These are phyloP conservation scores for Mollisiaceae sp. DNA, from an alignment of 2,329 filamentous ascomycete species.

Conservation along the genomic window DNA sequence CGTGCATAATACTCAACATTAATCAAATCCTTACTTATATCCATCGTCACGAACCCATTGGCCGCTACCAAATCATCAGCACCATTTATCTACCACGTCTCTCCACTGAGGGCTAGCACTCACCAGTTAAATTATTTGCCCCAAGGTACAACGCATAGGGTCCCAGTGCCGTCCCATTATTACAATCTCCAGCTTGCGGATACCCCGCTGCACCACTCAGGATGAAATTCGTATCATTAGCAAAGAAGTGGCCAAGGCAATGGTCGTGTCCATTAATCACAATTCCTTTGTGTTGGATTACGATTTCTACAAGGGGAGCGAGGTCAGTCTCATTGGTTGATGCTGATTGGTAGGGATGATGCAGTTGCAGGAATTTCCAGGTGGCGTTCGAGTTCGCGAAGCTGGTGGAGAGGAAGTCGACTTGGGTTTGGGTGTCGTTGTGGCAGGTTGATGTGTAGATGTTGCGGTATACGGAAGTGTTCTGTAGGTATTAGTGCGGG, in stretches of 20 bases:
- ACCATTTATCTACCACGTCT: background rate
- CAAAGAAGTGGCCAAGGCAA: conserved; percentile 37
- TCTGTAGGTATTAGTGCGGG: background rate
- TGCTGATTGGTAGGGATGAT: conserved; percentile 35
- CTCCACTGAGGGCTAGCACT: background rate
- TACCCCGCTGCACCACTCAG: conserved; percentile 28
- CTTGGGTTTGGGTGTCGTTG: conserved; percentile 32
- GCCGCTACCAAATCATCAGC: conserved; percentile 25
- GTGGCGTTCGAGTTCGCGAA: conserved; percentile 35
- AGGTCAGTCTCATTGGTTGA: conserved; percentile 35
- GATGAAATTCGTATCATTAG: conserved; percentile 36
- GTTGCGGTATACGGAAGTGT: conserved; percentile 35
- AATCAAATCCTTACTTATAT: conserved; percentile 31
- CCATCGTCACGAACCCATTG: conserved; percentile 40
- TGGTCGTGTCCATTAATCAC: conserved; percentile 40
- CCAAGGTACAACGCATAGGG: conserved; percentile 36
- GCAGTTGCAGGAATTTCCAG: conserved; percentile 39
- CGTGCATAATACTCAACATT: conserved; percentile 32
- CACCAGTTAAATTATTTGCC: conserved; percentile 27
- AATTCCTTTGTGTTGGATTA: conserved; percentile 26
- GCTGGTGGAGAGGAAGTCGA: conserved; percentile 33
- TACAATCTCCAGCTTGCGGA: conserved; percentile 36
- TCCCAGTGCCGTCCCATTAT: conserved; percentile 36
- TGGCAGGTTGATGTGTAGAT: conserved; percentile 34
- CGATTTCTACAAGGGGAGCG: conserved; percentile 34